These are phyloP conservation scores for Adansonia grandidieri DNA, from an alignment of 441 rosid species.

Conservation along the genomic window DNA sequence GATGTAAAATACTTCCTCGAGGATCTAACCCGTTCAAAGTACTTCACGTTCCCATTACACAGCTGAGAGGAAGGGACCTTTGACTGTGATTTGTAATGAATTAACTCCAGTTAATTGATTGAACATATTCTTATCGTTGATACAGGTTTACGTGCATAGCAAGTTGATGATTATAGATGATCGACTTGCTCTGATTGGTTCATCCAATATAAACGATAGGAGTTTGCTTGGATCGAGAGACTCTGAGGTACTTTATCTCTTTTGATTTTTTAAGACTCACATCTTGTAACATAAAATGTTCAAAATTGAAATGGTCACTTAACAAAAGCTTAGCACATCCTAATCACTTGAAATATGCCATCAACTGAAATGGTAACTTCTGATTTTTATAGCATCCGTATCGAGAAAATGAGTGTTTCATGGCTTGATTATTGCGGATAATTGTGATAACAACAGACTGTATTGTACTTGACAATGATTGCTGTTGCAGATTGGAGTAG, in stretches of 20 bases:
- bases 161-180: constrained; percentile 75
- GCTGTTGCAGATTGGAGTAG: constrained; percentile 58
- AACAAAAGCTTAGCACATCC: neutral
- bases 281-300: neutral
- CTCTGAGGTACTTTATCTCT: constrained; percentile 58
- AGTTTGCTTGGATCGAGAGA: constrained; percentile 81
- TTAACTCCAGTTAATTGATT: neutral
- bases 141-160: constrained; percentile 70
- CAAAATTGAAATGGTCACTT: neutral
- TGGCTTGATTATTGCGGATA: neutral
- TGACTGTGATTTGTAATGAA: constrained; percentile 1
- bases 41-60: neutral
- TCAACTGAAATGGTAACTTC: neutral
- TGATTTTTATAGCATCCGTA: no score
- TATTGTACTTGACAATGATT: constrained; percentile 16
- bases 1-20: neutral
- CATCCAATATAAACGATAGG: constrained; percentile 73
- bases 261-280: neutral
- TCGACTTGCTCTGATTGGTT: constrained; percentile 57
- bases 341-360: neutral
- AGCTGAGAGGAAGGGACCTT: neutral
- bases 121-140: constrained; percentile 17
- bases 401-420: neutral
- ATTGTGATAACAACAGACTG: neutral
- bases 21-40: neutral